Conservation (phyloP, 805 yeast species). For the Cyberlindnera mississippiensis region DNA sequence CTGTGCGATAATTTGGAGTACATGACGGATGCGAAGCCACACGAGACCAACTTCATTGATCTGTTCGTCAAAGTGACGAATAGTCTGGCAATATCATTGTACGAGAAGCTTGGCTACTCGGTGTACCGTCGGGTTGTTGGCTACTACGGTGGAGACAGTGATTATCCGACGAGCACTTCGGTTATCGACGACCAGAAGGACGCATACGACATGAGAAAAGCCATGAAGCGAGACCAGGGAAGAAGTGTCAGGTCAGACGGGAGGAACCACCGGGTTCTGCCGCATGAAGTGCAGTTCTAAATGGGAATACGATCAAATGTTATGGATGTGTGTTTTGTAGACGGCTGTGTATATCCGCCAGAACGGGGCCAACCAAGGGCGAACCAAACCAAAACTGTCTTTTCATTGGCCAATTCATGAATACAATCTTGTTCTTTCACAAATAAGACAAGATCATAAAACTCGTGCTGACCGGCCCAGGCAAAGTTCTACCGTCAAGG, state of each 20-base stretch:
- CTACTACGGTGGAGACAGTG: conserved; percentile 65
- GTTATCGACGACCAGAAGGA: conserved; percentile 63
- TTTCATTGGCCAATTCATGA: too few species aligned
- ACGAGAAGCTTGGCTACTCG: conserved; percentile 81
- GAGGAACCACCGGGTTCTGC: conserved; percentile 52
- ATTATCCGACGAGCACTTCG: conserved; percentile 36
- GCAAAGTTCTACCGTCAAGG: too few species aligned
- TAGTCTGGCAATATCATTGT: conserved; percentile 69
- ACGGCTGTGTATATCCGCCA: too few species aligned
- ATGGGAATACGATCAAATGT: too few species aligned
- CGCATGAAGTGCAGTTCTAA: conserved; percentile 61
- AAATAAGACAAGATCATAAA: too few species aligned
- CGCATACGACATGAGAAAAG: conserved; percentile 84
- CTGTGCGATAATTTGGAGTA: conserved; percentile 71
- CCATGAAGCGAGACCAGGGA: conserved; percentile 53
- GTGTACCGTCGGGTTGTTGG: conserved; percentile 86
- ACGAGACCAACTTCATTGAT: conserved; percentile 81
- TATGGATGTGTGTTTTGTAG: too few species aligned
- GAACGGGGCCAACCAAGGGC: too few species aligned
- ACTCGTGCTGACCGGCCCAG: too few species aligned
- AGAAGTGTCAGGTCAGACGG: conserved; percentile 59
- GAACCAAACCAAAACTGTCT: too few species aligned
- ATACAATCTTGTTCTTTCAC: too few species aligned
- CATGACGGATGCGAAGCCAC: conserved; percentile 73
- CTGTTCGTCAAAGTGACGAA: conserved; percentile 89